Evolutionary conservation across 305 asterid genomes (phyloP), one percentile per base, ranked within the genome.

Genomic region (Fraxinus nigra): DNA sequence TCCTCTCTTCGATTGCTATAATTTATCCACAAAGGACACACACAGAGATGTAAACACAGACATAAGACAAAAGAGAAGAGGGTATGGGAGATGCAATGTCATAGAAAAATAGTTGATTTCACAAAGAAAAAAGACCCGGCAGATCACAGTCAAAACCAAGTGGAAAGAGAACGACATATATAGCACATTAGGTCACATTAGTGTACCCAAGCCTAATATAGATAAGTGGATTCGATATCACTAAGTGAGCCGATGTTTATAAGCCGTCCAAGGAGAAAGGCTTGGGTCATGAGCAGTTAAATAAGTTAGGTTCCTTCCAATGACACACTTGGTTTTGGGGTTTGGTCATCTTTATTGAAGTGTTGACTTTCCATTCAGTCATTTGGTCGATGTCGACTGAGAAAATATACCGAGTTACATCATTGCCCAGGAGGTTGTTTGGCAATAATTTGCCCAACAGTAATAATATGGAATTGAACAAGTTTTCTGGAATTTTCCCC

Each of bases 381-480:
- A 40, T 40, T 9, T 10, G 16, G 16, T 40, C 0, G 16, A 40
- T 10, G 16, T 4, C 4, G 14, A 0, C 51, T 9, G 3, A 7
- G 13, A 40, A 40, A 40, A 40, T 11, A 40, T 40, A 9, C 1
- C 0, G 4, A 40, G 48, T 40, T 9, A 40, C 46, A 40, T 40
- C 0, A 40, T 40, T 1, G 48, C 1, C 0, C 3, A 0, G 13
- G 14, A 40, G 48, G 48, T 8, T 10, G 3, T 40, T 40, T 40
- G 14, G 8, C 48, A 40, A 40, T 0, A 9, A 40, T 40, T 40
- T 40, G 48, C 14, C 43, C 3, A 40, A 40, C 14, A 40, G 1
- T 56, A 24, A 94, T 80, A 14, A 3, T 98, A 93, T 93, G 67
- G 95, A 93, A 0, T 76, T 54, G 75, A 96, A 96, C 1, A 85